Percentiles rank a stretch among this genome's conserved stretches.
These are phyloP conservation scores for Marasmius fiardii DNA, from an alignment of 1,284 basidiomycete species.

Conservation along the genomic window DNA sequence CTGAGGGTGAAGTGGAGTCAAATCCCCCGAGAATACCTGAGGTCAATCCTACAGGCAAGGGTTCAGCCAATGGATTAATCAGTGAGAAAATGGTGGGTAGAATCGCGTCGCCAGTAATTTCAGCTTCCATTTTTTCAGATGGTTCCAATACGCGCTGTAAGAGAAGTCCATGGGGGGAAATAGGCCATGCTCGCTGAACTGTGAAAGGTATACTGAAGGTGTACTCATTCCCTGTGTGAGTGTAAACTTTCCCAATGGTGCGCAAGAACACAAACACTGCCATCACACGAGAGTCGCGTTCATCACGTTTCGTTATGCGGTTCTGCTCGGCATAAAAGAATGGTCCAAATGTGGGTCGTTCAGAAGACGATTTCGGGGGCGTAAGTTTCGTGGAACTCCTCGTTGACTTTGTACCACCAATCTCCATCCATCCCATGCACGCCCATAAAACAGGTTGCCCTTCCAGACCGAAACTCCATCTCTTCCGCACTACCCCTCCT, in stretches of 20 bases:
- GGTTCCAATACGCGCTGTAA: slow-evolving; percentile 74
- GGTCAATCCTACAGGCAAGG: slow-evolving; percentile 64
- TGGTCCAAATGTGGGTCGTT: slow-evolving; percentile 56
- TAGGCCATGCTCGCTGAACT: slow-evolving; percentile 75
- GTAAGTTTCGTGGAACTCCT: slow-evolving; percentile 9
- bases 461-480: slow-evolving; percentile 73
- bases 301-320: slow-evolving; percentile 28
- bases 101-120: slow-evolving; percentile 54
- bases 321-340: slow-evolving; percentile 42
- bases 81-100: slow-evolving; percentile 79
- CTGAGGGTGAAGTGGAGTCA: slow-evolving; percentile 28
- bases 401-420: slow-evolving; percentile 30
- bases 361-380: slow-evolving; percentile 22
- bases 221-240: slow-evolving; percentile 72
- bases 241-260: slow-evolving; percentile 71
- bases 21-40: slow-evolving; percentile 49
- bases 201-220: slow-evolving; percentile 82
- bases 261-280: slow-evolving; percentile 80
- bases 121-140: slow-evolving; percentile 63
- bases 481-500: slow-evolving; percentile 68
- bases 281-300: slow-evolving; percentile 34
- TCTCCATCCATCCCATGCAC: slow-evolving; percentile 70
- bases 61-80: slow-evolving; percentile 73
- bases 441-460: slow-evolving; percentile 73
- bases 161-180: slow-evolving; percentile 71